Base-by-base conservation (phyloP, 2,329 filamentous ascomycete species). In the Neurospora sp. region DNA sequence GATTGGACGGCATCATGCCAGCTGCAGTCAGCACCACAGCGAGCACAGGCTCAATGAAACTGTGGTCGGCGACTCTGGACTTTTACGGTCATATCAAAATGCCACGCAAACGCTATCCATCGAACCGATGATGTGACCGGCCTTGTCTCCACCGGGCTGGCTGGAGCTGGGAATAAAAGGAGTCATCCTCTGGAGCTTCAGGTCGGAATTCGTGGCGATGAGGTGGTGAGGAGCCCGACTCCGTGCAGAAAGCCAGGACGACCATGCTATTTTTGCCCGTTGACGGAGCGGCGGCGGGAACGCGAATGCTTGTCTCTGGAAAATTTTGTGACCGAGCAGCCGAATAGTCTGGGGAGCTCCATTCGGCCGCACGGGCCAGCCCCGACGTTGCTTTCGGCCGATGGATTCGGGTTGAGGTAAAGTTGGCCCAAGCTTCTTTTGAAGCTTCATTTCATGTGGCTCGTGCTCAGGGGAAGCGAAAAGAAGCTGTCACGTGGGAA, bases 121-220 rank as follows among this genome's bases (percentile, higher is more conserved):
- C 67, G 68, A 38, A 70, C 40, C 36, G 69, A 74, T 74, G 73
- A 71, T 73, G 73, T 73, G 72, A 74, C 67, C 67, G 69, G 68
- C 62, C 67, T 62, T 66, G 69, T 70, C 42, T 69, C 38, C 68
- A 71, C 73, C 70, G 23, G 71, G 70, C 68, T 71, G 52, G 28
- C 28, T 17, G 28, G 28, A 62, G 28, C 52, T 62, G 15, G 52
- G 52, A 23, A 62, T 62, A 33, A 62, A 62, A 62, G 23, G 52
- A 62, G 52, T 62, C 52, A 62, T 62, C 23, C 23, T 62, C 52
- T 62, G 23, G 23, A 62, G 52, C 52, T 62, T 17, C 28, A 36
- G 13, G 52, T 36, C 23, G 15, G 52, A 15, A n/a, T 62, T 17
- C 52, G 28, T 62, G 28, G 52, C 52, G 28, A 62, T 17, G 23